Base-by-base conservation (phyloP, 768 basidiomycete genomes). In the Tylopilus intermedius region DNA sequence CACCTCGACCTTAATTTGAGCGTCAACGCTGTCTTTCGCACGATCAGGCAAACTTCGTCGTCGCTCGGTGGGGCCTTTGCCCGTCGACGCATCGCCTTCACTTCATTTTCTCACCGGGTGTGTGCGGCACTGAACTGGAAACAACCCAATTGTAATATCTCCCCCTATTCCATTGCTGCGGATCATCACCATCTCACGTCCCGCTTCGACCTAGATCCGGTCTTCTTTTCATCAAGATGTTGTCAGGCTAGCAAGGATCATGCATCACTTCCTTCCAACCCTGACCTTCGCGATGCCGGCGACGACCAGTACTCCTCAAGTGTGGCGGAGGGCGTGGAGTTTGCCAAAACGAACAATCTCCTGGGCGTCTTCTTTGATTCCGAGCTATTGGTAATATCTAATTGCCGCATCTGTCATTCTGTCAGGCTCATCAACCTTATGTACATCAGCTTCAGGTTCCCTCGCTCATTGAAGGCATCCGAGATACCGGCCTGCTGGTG, bases 101-200 rank as follows among this genome's bases (percentile, higher is more conserved):
- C 86, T 37, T 95, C 93, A 6, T 98, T 90, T 68, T 87, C 88
- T 45, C 90, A 94, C 8, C 85, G 90, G 65, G 81, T 93, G 0
- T 95, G 93, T 69, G 83, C 90, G 8, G 86, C 90, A 14, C 70
- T 97, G 50, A 98, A 99, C 64, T 98, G 95, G 96, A 99, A 99
- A 71, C 95, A 99, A 70, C 95, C 95, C 11, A 98, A 98, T 69
- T 98, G 95, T 92, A 72, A 71, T 35, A 24, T 39, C 45, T 14
- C 11, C 13, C 13, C 53, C 50, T 58, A 39, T 53, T 58, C 42
- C 38, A 58, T 53, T 58, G 3, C 43, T 64, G 55, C 62, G 60
- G 58, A 59, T 62, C 55, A 55, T 46, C 42, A n/a, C 40, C 49
- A 40, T 51, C 58, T 66, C 49, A 64, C 46, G 18, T 54, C 27